Conservation (phyloP, 2,329 filamentous ascomycete genomes). For the Meredithiella fracta region DNA sequence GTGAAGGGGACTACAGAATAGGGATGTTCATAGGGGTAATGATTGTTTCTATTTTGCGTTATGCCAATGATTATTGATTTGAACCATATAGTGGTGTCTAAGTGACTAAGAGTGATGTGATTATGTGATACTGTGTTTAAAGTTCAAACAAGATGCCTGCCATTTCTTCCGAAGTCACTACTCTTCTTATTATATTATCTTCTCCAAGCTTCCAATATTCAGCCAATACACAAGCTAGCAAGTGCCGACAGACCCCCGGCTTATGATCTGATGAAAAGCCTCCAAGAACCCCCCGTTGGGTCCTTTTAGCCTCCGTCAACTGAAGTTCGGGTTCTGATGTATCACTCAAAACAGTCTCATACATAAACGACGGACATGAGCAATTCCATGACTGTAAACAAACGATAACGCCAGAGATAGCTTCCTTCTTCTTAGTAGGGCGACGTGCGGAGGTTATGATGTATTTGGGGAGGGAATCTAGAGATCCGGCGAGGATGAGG, state of each 20-base stretch:
- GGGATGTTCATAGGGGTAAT: not conserved
- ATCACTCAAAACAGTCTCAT: constrained; percentile 34
- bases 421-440: not conserved
- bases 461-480: not conserved
- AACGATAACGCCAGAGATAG: constrained; percentile 37
- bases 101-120: not conserved
- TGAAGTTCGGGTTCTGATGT: not conserved
- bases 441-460: not conserved
- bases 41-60: not conserved
- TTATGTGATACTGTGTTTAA: constrained; percentile 15
- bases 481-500: not conserved
- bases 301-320: not conserved
- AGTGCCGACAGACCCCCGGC: constrained; percentile 62
- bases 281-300: constrained; percentile 28
- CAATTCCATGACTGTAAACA: constrained; percentile 69
- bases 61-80: not conserved
- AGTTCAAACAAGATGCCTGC: constrained; percentile 48
- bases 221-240: constrained; percentile 66
- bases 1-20: not conserved
- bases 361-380: constrained; percentile 69
- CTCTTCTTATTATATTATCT: constrained; percentile 31
- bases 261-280: constrained; percentile 28
- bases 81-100: not conserved
- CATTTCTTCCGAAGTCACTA: constrained; percentile 47
- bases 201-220: constrained; percentile 36